Evolutionary conservation across 805 yeast genomes (phyloP).

Genomic region (Candida insectalens): DNA sequence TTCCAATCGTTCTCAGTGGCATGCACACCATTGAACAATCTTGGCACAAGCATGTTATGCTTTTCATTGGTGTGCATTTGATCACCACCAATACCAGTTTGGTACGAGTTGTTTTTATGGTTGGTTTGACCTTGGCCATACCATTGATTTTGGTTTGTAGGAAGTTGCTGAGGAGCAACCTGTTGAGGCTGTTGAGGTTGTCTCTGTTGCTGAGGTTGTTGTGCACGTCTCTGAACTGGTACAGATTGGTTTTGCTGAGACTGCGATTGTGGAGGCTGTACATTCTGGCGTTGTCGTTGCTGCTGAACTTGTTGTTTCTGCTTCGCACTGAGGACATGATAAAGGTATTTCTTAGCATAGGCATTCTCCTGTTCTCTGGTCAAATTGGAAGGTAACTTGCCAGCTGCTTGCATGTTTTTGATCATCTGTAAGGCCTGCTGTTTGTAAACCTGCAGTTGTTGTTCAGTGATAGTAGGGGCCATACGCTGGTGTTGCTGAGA

Average conservation of each 20-base stretch:
- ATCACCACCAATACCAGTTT: background rate
- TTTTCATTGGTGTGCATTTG: conserved; percentile 4
- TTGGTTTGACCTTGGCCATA: background rate
- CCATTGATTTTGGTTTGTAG: conserved; percentile 23
- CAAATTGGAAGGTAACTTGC: conserved; percentile 21
- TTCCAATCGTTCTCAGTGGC: conserved; percentile 55
- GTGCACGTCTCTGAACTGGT: conserved; percentile 4
- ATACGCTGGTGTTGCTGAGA: conserved; percentile 1
- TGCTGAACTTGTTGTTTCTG: conserved; percentile 15
- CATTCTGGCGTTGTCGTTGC: conserved; percentile 8
- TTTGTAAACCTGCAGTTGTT: conserved; percentile 21
- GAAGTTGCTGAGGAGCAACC: conserved; percentile 14
- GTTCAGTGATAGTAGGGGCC: conserved; percentile 9
- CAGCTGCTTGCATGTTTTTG: conserved; percentile 24
- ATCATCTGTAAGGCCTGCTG: conserved; percentile 26
- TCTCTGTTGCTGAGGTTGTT: conserved; percentile 12
- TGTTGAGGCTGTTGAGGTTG: conserved; percentile 4
- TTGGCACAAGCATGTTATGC: conserved; percentile 12
- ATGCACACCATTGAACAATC: conserved; percentile 22
- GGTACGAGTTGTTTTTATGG: background rate
- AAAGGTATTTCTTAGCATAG: conserved; percentile 24
- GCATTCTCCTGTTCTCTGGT: conserved; percentile 25
- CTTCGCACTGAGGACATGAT: conserved; percentile 15
- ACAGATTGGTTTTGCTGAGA: conserved; percentile 9
- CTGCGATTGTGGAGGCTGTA: conserved; percentile 14